phyloP scores from a whole-genome alignment of 805 yeast species.

The Hagleromyces aurorensis region DNA sequence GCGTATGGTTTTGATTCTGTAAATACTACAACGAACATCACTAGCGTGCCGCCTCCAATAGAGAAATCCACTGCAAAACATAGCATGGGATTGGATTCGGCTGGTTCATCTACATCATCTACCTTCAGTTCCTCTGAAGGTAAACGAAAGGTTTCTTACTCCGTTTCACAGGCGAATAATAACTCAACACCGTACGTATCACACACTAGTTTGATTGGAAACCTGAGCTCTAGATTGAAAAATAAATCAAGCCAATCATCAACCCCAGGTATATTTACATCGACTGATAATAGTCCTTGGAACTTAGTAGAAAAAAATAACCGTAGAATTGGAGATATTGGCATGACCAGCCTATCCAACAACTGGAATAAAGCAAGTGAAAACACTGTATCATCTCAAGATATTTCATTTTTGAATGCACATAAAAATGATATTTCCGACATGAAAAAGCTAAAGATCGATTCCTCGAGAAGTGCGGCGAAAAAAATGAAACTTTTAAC shows the following conservation, averaged over 20 bases:
- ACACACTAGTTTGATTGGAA: constrained; percentile 29
- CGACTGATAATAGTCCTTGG: constrained; percentile 17
- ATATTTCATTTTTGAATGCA: constrained; percentile 4
- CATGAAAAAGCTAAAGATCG: constrained; percentile 34
- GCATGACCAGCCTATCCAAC: too few relatives aligned
- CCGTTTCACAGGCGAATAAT: constrained; percentile 19
- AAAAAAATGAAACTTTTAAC: constrained; percentile 34
- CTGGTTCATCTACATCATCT: too few relatives aligned
- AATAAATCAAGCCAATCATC: constrained; percentile 23
- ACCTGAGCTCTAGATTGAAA: constrained; percentile 32
- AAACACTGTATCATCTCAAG: constrained; percentile 4
- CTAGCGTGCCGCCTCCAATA: too few relatives aligned
- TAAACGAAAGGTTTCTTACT: constrained; percentile 14
- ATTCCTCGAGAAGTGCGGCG: constrained; percentile 37
- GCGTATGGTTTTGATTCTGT: too few relatives aligned
- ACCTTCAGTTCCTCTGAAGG: constrained; percentile 8
- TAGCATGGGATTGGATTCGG: too few relatives aligned
- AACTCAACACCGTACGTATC: constrained; percentile 12
- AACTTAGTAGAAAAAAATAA: constrained; percentile 5
- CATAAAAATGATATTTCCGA: constrained; percentile 20
- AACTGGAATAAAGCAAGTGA: neutral
- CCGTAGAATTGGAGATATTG: too few relatives aligned
- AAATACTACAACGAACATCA: too few relatives aligned
- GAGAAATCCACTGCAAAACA: too few relatives aligned
- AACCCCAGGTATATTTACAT: constrained; percentile 34